Evolutionary conservation across 805 yeast genomes (phyloP).

Genomic region (Danielia reshetovae): DNA sequence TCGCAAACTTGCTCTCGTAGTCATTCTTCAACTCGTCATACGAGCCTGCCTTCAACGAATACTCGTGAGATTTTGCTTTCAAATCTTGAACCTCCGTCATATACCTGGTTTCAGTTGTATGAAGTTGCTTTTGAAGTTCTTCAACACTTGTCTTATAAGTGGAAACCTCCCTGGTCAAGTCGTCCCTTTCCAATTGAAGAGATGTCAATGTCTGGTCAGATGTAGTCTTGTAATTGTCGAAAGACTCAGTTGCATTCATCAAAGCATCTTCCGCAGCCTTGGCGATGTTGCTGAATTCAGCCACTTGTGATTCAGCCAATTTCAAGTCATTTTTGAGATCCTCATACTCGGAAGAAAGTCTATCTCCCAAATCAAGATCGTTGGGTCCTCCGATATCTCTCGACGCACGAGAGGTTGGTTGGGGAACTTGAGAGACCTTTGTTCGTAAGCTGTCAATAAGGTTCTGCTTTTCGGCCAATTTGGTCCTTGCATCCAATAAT

Average conservation of each 20-base stretch:
- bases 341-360: constrained; percentile 32
- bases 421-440: constrained; percentile 25
- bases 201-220: constrained; percentile 18
- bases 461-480: constrained; percentile 38
- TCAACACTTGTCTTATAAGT: constrained; percentile 7
- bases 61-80: constrained; percentile 17
- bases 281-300: constrained; percentile 62
- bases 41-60: constrained; percentile 30
- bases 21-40: constrained; percentile 32
- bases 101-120: constrained; percentile 4
- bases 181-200: constrained; percentile 23
- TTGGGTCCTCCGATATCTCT: not conserved
- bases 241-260: constrained; percentile 48
- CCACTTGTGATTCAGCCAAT: constrained; percentile 52
- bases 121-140: constrained; percentile 4
- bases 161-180: constrained; percentile 17
- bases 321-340: constrained; percentile 52
- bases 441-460: constrained; percentile 35
- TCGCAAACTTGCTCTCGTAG: constrained; percentile 26
- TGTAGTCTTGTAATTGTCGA: constrained; percentile 36
- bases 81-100: constrained; percentile 14
- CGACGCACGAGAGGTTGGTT: not conserved
- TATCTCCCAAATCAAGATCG: constrained; percentile 1
- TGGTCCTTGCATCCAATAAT: constrained; percentile 37
- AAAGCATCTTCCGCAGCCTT: constrained; percentile 65